Conservation (phyloP, 331 rosid species). For the Dryas integrifolia region DNA sequence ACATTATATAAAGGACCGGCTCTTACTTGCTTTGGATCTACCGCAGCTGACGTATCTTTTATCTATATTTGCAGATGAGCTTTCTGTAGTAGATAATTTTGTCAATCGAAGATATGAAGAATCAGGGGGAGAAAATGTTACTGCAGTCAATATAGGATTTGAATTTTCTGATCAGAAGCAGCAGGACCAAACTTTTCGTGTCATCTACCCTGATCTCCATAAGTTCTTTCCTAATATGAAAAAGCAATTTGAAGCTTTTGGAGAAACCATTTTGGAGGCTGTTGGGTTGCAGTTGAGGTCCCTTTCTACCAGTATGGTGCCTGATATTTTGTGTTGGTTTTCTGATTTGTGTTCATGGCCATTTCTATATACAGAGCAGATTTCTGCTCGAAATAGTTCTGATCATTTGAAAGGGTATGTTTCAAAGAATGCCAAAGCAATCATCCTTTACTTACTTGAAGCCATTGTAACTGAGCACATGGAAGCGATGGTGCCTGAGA, state of each 20-base stretch:
- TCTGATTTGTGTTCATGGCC: constrained; percentile 84
- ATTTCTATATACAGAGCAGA: constrained; percentile 39
- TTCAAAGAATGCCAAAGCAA: constrained; percentile 84
- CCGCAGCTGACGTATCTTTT: constrained; percentile 64
- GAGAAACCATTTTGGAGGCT: constrained; percentile 84
- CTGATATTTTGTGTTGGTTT: constrained; percentile 88
- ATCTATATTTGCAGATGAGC: constrained; percentile 82
- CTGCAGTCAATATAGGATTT: constrained; percentile 38
- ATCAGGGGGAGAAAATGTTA: constrained; percentile 31
- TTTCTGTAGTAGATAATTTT: constrained; percentile 71
- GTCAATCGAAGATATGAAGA: constrained; percentile 46
- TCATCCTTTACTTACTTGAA: constrained; percentile 75
- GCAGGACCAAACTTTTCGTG: constrained; percentile 56
- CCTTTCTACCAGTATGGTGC: constrained; percentile 64
- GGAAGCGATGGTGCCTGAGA: constrained; percentile 89
- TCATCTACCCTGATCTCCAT: constrained; percentile 71
- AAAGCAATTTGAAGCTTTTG: constrained; percentile 69
- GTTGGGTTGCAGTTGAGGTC: constrained; percentile 86
- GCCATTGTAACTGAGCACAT: constrained; percentile 80
- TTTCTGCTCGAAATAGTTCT: constrained; percentile 38
- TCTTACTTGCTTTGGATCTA: constrained; percentile 80
- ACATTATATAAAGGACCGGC: constrained; percentile 59
- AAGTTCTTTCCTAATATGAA: constrained; percentile 81
- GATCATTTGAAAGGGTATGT: constrained; percentile 62
- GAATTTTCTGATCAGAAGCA: constrained; percentile 36